Base-by-base conservation (phyloP, 257 asterid genomes). In the Primulina tabacum region DNA sequence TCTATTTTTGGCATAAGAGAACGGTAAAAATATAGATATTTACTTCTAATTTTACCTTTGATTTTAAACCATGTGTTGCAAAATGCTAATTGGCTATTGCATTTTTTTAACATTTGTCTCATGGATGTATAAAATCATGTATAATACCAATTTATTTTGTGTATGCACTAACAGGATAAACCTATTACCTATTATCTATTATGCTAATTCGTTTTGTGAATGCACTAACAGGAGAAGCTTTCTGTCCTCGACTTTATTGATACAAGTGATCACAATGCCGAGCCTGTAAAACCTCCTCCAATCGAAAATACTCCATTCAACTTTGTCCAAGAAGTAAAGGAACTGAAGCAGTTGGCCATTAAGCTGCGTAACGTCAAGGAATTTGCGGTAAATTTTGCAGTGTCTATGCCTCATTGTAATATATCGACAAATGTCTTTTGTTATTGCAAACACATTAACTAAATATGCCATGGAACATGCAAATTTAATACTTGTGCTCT, bases 241-340 rank as follows among this genome's bases (percentile, higher is more conserved):
- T 79, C 86, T 33, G 80, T 81, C 76, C 68, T 80, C 71, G 97
- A 91, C 76, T 94, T 94, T 73, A 84, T 91, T 65, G 97, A 88
- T 82, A 62, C 55, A 70, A 80, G 73, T 76, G 80, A 74, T 28
- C 73, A 78, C 64, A 26, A 30, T 43, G 60, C 71, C 29, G 90
- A 76, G 68, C 97, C 95, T 60, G 71, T 64, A 17, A 77, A 88
- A 74, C 96, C 97, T 80, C 89, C 79, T 77, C 86, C 97, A 18
- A 21, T 91, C 16, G 95, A 85, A 72, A 76, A 32, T 72, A 94
- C 97, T 32, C 97, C 97, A 62, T 91, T 94, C 74, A 85, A 65
- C 60, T 58, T 81, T 71, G 97, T 94, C 68, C 85, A 86, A 77
- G 96, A 91, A 5, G 92, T 94, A 66, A 94, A 91, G 80, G 99